phyloP scores from a whole-genome alignment of 306 rosid species.

The Mucuna pruriens region DNA sequence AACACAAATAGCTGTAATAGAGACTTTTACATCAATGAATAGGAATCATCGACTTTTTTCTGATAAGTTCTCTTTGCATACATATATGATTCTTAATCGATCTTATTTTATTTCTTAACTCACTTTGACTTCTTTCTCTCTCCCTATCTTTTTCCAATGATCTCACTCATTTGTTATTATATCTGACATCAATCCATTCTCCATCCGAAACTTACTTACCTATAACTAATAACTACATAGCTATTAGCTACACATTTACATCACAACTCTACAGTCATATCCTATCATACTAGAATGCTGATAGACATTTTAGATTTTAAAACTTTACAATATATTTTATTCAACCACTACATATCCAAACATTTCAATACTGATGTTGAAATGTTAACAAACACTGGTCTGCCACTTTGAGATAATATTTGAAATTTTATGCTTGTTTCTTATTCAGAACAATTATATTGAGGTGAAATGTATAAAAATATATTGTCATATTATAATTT shows the following conservation, averaged over 20 bases:
- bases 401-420: background rate
- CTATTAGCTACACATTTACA: background rate
- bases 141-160: no score
- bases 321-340: background rate
- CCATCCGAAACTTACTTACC: constrained; percentile 25
- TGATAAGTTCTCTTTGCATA: background rate
- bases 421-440: background rate
- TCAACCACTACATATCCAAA: constrained; percentile 24
- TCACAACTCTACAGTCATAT: constrained; percentile 13
- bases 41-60: background rate
- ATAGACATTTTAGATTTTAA: background rate
- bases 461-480: background rate
- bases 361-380: constrained; percentile 30
- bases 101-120: background rate
- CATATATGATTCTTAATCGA: constrained; percentile 10
- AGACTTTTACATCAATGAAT: background rate
- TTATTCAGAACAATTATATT: background rate
- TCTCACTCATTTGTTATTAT: background rate
- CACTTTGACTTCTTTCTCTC: background rate
- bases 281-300: background rate
- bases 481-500: background rate
- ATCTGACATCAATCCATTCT: constrained; percentile 5
- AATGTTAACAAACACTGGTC: constrained; percentile 36
- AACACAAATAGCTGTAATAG: constrained; percentile 13
- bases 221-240: background rate